These are phyloP conservation scores for Apiospora sp. DNA, from an alignment of 2,329 filamentous ascomycete species.

Conservation along the genomic window DNA sequence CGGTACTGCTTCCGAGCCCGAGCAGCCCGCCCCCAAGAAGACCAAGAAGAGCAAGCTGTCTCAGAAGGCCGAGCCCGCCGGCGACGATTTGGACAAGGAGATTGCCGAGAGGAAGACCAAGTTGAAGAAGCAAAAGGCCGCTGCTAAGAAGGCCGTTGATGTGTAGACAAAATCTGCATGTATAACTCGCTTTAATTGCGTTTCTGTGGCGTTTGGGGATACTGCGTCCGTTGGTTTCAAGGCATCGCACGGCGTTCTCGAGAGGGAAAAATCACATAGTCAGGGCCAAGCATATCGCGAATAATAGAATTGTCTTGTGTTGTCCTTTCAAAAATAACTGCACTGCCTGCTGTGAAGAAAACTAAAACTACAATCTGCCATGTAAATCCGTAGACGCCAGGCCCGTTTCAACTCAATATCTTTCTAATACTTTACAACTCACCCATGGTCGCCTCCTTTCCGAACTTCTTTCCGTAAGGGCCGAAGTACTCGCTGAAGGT, in stretches of 20 bases:
- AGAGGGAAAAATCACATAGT: conserved; percentile 24
- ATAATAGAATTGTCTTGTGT: conserved; percentile 23
- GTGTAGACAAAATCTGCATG: conserved; percentile 40
- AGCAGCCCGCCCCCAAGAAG: conserved; percentile 51
- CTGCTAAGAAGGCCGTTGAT: conserved; percentile 60
- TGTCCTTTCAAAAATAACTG: not conserved
- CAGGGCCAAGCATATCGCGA: conserved; percentile 20
- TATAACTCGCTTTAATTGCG: conserved; percentile 12
- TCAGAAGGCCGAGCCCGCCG: conserved; percentile 37
- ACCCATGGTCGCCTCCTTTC: conserved; percentile 39
- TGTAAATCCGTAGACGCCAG: not conserved
- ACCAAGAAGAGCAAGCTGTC: conserved; percentile 49
- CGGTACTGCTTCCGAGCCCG: conserved; percentile 34
- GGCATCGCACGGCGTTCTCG: conserved; percentile 29
- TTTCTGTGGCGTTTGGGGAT: conserved; percentile 26
- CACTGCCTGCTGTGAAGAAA: not conserved
- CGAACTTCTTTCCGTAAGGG: conserved; percentile 51
- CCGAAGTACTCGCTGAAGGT: conserved; percentile 75
- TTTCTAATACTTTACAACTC: conserved; percentile 46
- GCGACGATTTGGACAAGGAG: conserved; percentile 63
- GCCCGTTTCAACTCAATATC: not conserved
- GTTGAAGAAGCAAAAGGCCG: conserved; percentile 66
- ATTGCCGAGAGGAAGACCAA: conserved; percentile 66
- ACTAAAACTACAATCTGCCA: conserved; percentile 10
- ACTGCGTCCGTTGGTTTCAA: conserved; percentile 19